Evolutionary conservation across 1,284 basidiomycete species (phyloP).

Genomic region (Xerocomus nothofagi): DNA sequence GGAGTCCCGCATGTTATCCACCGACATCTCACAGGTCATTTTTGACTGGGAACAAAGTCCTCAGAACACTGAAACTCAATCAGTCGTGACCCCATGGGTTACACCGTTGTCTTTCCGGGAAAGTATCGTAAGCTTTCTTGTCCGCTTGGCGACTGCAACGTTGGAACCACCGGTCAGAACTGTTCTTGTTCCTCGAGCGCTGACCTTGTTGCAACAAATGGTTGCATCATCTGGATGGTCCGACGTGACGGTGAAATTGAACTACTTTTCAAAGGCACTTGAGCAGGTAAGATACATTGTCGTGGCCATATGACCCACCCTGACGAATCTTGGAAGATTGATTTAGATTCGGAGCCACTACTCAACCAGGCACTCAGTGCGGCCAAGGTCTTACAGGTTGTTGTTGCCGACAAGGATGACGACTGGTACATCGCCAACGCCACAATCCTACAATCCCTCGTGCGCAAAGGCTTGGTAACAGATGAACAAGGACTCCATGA

Average conservation of each 20-base stretch:
- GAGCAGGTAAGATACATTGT: constrained; percentile 61
- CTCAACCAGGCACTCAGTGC: constrained; percentile 78
- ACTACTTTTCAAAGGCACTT: constrained; percentile 83
- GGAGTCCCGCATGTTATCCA: constrained; percentile 80
- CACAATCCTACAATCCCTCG: constrained; percentile 79
- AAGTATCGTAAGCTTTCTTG: constrained; percentile 90
- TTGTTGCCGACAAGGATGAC: constrained; percentile 82
- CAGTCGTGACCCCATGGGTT: constrained; percentile 50
- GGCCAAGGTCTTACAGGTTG: constrained; percentile 88
- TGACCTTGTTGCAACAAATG: constrained; percentile 80
- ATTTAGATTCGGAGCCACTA: constrained; percentile 67
- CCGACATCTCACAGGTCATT: constrained; percentile 85
- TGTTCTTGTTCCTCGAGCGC: constrained; percentile 73
- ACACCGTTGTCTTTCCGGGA: constrained; percentile 84
- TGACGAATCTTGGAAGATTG: constrained; percentile 51
- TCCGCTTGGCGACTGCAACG: constrained; percentile 81
- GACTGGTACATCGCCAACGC: constrained; percentile 83
- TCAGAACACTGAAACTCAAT: constrained; percentile 33
- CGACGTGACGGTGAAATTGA: constrained; percentile 92
- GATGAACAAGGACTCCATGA: constrained; percentile 81
- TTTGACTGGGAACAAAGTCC: constrained; percentile 84
- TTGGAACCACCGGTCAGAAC: constrained; percentile 65
- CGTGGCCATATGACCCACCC: constrained; percentile 2
- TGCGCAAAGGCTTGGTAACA: constrained; percentile 84
- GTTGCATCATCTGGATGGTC: constrained; percentile 84